phyloP scores from a whole-genome alignment of 495 filamentous ascomycete species.

The Podospora conica region DNA sequence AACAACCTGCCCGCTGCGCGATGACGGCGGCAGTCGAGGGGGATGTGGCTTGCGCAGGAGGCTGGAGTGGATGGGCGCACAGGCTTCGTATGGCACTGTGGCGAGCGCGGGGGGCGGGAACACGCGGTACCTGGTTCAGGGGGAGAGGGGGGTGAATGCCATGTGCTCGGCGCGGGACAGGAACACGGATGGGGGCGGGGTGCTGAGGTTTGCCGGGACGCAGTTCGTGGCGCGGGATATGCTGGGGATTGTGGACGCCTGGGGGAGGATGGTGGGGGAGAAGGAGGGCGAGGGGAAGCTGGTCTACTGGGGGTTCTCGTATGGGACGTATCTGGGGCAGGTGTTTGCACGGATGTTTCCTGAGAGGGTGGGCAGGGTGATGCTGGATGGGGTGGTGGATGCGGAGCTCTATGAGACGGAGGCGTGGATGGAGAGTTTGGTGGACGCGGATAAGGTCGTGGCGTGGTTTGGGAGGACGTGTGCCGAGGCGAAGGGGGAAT shows the following conservation, averaged over 20 bases:
- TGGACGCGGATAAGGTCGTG: slow-evolving; percentile 37
- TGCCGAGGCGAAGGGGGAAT: slow-evolving; percentile 24
- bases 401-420: slow-evolving; percentile 32
- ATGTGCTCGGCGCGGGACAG: slow-evolving; percentile 34
- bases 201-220: slow-evolving; percentile 28
- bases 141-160: slow-evolving; percentile 25
- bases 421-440: slow-evolving; percentile 30
- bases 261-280: slow-evolving; percentile 29
- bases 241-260: slow-evolving; percentile 36
- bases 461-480: slow-evolving; percentile 37
- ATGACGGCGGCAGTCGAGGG: background rate
- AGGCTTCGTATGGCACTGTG: slow-evolving; percentile 20
- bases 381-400: slow-evolving; percentile 40
- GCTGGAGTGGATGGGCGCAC: slow-evolving; percentile 13
- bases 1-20: background rate
- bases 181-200: slow-evolving; percentile 13
- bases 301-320: slow-evolving; percentile 57
- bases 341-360: slow-evolving; percentile 45
- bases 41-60: background rate
- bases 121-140: slow-evolving; percentile 24
- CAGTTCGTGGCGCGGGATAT: slow-evolving; percentile 33
- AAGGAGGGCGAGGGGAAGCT: slow-evolving; percentile 32
- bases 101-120: slow-evolving; percentile 34
- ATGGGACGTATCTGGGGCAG: slow-evolving; percentile 52
- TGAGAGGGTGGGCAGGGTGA: slow-evolving; percentile 34